phyloP scores from a whole-genome alignment of 805 yeast genomes.

The Myxozyma geophila region DNA sequence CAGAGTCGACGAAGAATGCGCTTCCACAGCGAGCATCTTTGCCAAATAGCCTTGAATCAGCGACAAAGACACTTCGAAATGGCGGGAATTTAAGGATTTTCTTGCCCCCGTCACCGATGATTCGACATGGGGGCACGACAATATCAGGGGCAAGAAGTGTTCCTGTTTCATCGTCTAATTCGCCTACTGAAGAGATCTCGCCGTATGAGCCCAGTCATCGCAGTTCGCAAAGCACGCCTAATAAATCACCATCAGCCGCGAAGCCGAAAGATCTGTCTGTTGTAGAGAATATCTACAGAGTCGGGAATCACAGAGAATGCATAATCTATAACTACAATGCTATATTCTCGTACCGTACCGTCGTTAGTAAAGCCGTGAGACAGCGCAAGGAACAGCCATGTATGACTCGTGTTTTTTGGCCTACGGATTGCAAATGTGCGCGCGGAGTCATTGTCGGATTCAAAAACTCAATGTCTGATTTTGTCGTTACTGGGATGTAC shows the following conservation, averaged over 20 bases:
- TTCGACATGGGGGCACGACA: conserved; percentile 23
- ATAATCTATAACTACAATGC: conserved; percentile 19
- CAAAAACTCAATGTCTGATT: conserved; percentile 32
- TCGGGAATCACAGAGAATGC: background rate
- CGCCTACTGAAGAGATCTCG: conserved; percentile 26
- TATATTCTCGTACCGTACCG: conserved; percentile 16
- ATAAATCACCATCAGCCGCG: background rate
- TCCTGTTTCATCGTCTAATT: conserved; percentile 26
- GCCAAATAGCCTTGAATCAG: background rate
- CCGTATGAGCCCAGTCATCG: background rate
- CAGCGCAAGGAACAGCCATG: conserved; percentile 2
- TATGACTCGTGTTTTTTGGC: conserved; percentile 37
- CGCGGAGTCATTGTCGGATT: conserved; percentile 36
- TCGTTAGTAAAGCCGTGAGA: background rate
- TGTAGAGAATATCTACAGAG: conserved; percentile 10
- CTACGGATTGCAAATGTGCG: conserved; percentile 23
- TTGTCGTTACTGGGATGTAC: conserved; percentile 29
- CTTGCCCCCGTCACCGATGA: conserved; percentile 10
- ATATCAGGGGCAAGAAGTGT: conserved; percentile 27
- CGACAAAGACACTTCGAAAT: background rate
- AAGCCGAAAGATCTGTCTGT: background rate
- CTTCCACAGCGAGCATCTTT: background rate
- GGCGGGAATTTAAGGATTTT: conserved; percentile 12
- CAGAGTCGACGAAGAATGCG: background rate
- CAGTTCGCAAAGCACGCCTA: background rate